Base-by-base conservation (phyloP, 208 protist genomes). In the Leishmania lainsoni region DNA sequence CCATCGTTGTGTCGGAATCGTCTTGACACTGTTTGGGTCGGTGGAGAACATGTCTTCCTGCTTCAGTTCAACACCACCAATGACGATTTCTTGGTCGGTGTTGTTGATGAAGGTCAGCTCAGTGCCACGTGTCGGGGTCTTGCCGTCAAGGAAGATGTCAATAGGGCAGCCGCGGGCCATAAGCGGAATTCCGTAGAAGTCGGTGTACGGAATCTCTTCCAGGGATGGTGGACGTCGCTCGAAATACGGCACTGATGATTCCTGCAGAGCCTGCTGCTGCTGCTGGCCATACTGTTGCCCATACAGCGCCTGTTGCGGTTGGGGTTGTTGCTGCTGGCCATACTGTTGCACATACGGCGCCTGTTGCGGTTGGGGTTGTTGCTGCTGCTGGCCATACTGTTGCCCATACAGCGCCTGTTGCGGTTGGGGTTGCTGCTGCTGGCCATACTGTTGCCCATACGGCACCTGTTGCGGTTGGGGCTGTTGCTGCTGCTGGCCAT, bases 51-150 rank as follows among this genome's bases (percentile, higher is more conserved):
- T 86, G 69, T 97, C 94, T 83, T 97, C 92, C 84, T 97, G 94
- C 72, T 91, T 92, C 49, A 97, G 86, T 70, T 97, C 94, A 2
- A 97, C 87, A 75, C 94, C 94, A 45, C 92, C 94, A 70, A 97
- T 92, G 52, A 92, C 79, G 29, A 96, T 56, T 68, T 93, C 81
- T 49, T 89, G 88, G 54, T 91, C 88, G 39, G 87, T 82, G 79
- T 95, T 93, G 86, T 97, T 97, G 81, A 95, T 86, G 72, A 97
- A 88, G 54, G 86, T 94, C 78, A 97, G 75, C 85, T 97, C 92
- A 52, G 94, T 97, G 12, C 94, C 94, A 49, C 94, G 92, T 39
- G 94, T 96, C 49, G 94, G 91, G 63, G 74, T 97, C 76, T 90
- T 90, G 48, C 91, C 94, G 73, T 97, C 92, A 51, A 97, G 87